Evolutionary conservation across 169 alveolate genomes (phyloP).

Genomic region (Blepharisma undulans): DNA sequence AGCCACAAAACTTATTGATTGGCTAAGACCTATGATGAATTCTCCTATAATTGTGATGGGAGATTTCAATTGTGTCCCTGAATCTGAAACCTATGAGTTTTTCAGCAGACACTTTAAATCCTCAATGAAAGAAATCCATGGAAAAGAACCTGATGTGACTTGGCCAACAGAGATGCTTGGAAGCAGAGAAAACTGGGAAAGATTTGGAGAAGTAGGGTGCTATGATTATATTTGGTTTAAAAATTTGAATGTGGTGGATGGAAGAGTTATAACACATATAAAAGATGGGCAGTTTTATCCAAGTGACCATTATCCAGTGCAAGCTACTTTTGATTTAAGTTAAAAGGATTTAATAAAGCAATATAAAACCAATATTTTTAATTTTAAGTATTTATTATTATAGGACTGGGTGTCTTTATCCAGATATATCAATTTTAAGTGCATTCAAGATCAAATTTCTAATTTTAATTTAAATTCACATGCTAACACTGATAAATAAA

Average conservation of each 20-base stretch:
- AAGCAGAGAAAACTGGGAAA: not conserved
- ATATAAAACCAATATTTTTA: too few species aligned
- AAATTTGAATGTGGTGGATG: not conserved
- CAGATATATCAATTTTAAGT: too few species aligned
- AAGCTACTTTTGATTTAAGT: not conserved
- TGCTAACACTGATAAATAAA: too few species aligned
- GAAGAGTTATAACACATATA: not conserved
- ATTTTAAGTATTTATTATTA: too few species aligned
- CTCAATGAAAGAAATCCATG: not conserved
- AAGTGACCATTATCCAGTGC: constrained; percentile 37
- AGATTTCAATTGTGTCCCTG: constrained; percentile 27
- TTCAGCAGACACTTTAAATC: not conserved
- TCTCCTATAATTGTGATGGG: not conserved
- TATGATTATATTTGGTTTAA: constrained; percentile 28
- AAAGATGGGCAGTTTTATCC: not conserved
- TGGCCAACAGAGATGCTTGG: constrained; percentile 24
- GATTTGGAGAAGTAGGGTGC: not conserved
- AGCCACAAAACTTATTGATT: not conserved
- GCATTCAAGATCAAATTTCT: too few species aligned
- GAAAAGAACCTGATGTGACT: constrained; percentile 25
- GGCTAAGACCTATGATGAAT: not conserved
- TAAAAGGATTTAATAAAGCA: too few species aligned
- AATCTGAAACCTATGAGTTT: not conserved
- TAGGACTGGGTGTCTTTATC: too few species aligned
- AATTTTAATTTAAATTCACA: too few species aligned